These are phyloP conservation scores for Byssochlamys sp. DNA, from an alignment of 2,329 filamentous ascomycete genomes.

Conservation along the genomic window DNA sequence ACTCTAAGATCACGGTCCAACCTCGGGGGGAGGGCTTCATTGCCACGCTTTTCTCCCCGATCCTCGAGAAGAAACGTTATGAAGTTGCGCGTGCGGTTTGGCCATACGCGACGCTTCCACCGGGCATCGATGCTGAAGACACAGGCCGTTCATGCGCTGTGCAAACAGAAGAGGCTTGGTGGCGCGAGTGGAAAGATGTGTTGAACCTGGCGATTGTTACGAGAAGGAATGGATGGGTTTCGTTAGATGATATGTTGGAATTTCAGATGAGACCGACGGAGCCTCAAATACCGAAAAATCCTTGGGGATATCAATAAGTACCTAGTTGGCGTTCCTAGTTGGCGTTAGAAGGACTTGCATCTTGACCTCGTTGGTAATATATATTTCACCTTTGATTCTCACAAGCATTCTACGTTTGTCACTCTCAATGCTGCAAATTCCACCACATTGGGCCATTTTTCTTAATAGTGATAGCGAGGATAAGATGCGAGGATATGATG, in stretches of 20 bases:
- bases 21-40: constrained; percentile 7
- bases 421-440: neutral
- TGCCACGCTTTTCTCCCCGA: constrained; percentile 14
- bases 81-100: constrained; percentile 16
- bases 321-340: too few species aligned
- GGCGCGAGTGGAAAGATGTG: constrained; percentile 15
- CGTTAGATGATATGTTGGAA: constrained; percentile 8
- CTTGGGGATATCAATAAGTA: neutral
- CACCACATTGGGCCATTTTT: neutral
- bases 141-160: constrained; percentile 7
- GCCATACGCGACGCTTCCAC: constrained; percentile 9
- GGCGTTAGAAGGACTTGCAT: too few species aligned
- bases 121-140: constrained; percentile 1
- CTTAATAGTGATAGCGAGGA: neutral
- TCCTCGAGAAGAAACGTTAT: constrained; percentile 15
- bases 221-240: constrained; percentile 7
- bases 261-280: constrained; percentile 5
- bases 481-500: neutral
- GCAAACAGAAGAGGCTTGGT: constrained; percentile 15
- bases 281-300: neutral
- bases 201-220: constrained; percentile 6
- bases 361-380: too few species aligned
- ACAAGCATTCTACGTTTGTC: neutral
- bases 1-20: constrained; percentile 12
- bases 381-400: too few species aligned